Evolutionary conservation across 331 rosid species (phyloP).

Genomic region (Pyracantha coccinea): DNA sequence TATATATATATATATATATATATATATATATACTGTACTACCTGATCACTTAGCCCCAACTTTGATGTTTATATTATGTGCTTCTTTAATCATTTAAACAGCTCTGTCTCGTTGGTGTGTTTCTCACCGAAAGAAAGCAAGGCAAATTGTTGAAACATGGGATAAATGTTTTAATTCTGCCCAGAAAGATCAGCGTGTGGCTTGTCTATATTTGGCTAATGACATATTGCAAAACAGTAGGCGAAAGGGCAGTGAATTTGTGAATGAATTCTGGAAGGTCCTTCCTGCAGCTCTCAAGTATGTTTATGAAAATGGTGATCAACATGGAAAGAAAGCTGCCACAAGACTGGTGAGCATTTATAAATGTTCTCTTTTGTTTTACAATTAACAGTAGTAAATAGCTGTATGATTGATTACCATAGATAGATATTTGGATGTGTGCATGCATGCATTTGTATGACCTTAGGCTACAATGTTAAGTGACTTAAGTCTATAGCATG

Average conservation of each 20-base stretch:
- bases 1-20: not conserved
- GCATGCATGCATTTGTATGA: not conserved
- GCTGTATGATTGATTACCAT: not conserved
- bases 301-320: slow-evolving; percentile 62
- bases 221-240: slow-evolving; percentile 91
- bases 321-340: slow-evolving; percentile 54
- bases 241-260: slow-evolving; percentile 88
- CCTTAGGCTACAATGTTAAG: not conserved
- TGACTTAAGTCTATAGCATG: not conserved
- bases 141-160: slow-evolving; percentile 82
- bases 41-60: not conserved
- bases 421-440: not conserved
- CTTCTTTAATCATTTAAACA: slow-evolving; percentile 41
- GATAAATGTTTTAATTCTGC: slow-evolving; percentile 70
- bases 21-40: not conserved
- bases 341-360: slow-evolving; percentile 54
- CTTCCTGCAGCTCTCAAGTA: slow-evolving; percentile 69
- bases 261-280: slow-evolving; percentile 89
- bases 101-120: slow-evolving; percentile 84
- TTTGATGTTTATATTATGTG: slow-evolving; percentile 11
- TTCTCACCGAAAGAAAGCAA: slow-evolving; percentile 72
- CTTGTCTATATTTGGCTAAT: slow-evolving; percentile 75
- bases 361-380: slow-evolving; percentile 1
- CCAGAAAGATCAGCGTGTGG: slow-evolving; percentile 63
- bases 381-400: not conserved